phyloP scores from a whole-genome alignment of 2,329 filamentous ascomycete genomes.

The Chrysoporthe cubensis region DNA sequence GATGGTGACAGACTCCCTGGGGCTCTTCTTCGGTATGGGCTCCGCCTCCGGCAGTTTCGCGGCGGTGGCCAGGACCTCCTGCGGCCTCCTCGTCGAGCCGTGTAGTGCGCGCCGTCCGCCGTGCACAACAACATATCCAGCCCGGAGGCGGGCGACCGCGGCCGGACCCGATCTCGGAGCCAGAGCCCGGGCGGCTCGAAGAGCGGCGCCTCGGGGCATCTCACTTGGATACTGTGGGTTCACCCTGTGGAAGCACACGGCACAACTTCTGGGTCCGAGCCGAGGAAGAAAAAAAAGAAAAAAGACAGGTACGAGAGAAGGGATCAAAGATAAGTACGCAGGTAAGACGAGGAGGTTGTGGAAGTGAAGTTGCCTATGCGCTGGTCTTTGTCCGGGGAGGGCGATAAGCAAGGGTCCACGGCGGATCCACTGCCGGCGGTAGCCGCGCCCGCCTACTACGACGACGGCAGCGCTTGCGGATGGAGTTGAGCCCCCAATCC shows the following conservation, averaged over 20 bases:
- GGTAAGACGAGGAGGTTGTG: not conserved
- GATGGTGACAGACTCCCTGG: constrained; percentile 53
- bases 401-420: constrained; percentile 20
- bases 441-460: constrained; percentile 13
- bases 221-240: not conserved
- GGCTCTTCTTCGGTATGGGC: constrained; percentile 23
- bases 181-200: constrained; percentile 23
- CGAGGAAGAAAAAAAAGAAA: not conserved
- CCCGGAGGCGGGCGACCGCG: not conserved
- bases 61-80: constrained; percentile 27
- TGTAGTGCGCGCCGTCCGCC: constrained; percentile 20
- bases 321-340: not conserved
- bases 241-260: not conserved
- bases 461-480: not conserved
- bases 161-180: constrained; percentile 25
- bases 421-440: constrained; percentile 24
- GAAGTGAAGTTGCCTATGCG: not conserved
- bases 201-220: constrained; percentile 21
- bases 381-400: not conserved
- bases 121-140: not conserved
- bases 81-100: constrained; percentile 16
- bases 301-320: too few relatives aligned
- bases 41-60: constrained; percentile 34
- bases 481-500: not conserved
- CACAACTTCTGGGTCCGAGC: too few relatives aligned